These are phyloP conservation scores for Oxytropis ochrocephala DNA, from an alignment of 306 rosid species.

Conservation along the genomic window DNA sequence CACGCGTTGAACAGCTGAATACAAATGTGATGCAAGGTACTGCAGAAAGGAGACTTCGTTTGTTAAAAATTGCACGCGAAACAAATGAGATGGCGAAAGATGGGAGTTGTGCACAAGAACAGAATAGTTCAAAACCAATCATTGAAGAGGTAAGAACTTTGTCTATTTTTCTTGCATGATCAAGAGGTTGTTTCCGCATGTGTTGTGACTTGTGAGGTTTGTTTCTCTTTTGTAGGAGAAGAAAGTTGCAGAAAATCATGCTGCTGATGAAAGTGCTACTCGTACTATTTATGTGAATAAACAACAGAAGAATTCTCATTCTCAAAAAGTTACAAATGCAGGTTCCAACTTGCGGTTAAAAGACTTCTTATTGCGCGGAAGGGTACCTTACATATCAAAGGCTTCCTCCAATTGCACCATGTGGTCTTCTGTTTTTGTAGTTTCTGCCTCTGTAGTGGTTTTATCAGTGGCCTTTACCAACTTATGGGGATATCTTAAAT, in stretches of 20 bases:
- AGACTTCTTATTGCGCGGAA: conserved; percentile 24
- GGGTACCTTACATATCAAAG: conserved; percentile 22
- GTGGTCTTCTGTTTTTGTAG: conserved; percentile 37
- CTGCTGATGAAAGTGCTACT: conserved; percentile 16
- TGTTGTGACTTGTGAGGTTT: conserved; percentile 17
- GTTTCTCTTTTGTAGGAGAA: conserved; percentile 43
- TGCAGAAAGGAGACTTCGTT: conserved; percentile 62
- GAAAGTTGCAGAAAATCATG: conserved; percentile 27
- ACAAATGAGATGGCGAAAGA: conserved; percentile 1
- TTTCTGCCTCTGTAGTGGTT: conserved; percentile 31
- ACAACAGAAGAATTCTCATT: conserved; percentile 16
- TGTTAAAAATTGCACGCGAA: not conserved
- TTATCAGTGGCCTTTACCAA: conserved; percentile 37
- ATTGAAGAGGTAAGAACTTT: conserved; percentile 43
- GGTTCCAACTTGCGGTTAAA: conserved; percentile 9
- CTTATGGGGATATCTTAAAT: conserved; percentile 46
- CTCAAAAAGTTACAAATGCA: conserved; percentile 4
- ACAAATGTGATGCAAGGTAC: conserved; percentile 15
- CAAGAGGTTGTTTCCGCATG: not conserved
- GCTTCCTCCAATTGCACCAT: conserved; percentile 14
- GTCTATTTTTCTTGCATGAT: not conserved
- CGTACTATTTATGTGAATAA: conserved; percentile 1
- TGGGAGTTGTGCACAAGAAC: conserved; percentile 17
- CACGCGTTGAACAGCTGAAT: conserved; percentile 10
- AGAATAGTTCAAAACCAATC: conserved; percentile 30